Percentiles rank a stretch among this genome's conserved stretches.
phyloP scores from a whole-genome alignment of 768 basidiomycete species.

The Boletus sp. region DNA sequence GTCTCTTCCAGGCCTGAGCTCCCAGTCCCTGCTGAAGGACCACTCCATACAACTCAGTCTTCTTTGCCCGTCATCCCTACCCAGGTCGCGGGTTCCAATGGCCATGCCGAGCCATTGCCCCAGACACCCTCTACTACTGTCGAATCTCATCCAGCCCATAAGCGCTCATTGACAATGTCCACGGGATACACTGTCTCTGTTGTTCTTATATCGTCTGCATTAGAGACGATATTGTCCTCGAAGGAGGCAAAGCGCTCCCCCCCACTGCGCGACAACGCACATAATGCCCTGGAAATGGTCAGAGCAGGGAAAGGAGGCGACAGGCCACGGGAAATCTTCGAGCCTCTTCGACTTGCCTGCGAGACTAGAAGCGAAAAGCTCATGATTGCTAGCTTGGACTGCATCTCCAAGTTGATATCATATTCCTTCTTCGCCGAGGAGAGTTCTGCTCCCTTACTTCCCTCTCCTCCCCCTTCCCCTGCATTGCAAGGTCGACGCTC shows the following conservation, averaged over 20 bases:
- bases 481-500: conserved; percentile 40
- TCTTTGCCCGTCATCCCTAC: conserved; percentile 4
- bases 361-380: conserved; percentile 92
- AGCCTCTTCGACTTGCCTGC: conserved; percentile 94
- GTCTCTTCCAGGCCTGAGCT: conserved; percentile 2
- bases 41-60: conserved; percentile 1
- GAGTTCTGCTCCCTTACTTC: conserved; percentile 40
- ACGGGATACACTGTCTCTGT: conserved; percentile 73
- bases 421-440: conserved; percentile 93
- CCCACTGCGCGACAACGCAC: conserved; percentile 79
- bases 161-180: conserved; percentile 58
- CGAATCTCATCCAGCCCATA: conserved; percentile 36
- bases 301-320: conserved; percentile 71
- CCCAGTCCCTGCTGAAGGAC: conserved; percentile 2
- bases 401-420: conserved; percentile 95
- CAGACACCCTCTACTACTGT: conserved; percentile 20
- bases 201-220: conserved; percentile 77
- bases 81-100: conserved; percentile 13
- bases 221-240: conserved; percentile 82
- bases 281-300: conserved; percentile 79
- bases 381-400: conserved; percentile 95
- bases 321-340: conserved; percentile 83
- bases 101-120: conserved; percentile 9
- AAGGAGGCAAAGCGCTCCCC: conserved; percentile 83
- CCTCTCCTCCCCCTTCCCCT: conserved; percentile 80